These are phyloP conservation scores for Geotrichum siamense DNA, from an alignment of 1,139 yeast species.

Conservation along the genomic window DNA sequence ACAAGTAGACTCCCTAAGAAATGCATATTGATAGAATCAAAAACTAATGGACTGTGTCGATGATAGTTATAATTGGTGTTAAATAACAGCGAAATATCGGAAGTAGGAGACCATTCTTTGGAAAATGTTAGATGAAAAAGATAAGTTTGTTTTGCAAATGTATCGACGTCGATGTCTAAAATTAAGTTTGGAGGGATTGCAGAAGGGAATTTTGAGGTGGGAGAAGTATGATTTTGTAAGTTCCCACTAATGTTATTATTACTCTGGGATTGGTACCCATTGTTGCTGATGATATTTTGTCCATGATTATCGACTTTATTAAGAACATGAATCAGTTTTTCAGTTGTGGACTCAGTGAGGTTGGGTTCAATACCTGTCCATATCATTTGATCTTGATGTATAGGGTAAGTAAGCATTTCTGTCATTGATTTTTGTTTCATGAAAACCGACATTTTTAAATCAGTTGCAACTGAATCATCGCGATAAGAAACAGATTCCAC, in stretches of 20 bases:
- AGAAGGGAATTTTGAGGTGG: constrained; percentile 17
- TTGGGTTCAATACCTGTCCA: constrained; percentile 27
- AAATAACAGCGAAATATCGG: constrained; percentile 52
- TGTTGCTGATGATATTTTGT: constrained; percentile 22
- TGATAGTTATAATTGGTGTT: constrained; percentile 39
- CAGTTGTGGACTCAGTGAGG: constrained; percentile 24
- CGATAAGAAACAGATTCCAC: constrained; percentile 42
- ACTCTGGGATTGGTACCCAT: too few relatives aligned
- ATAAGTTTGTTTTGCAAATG: constrained; percentile 35
- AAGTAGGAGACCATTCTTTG: constrained; percentile 65
- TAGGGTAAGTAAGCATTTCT: constrained; percentile 29
- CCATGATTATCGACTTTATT: constrained; percentile 23
- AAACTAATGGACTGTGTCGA: constrained; percentile 53
- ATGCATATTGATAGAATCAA: constrained; percentile 68
- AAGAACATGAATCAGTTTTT: constrained; percentile 24
- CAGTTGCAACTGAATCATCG: constrained; percentile 42
- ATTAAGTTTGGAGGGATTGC: constrained; percentile 33
- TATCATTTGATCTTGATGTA: constrained; percentile 24
- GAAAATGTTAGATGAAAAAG: constrained; percentile 35
- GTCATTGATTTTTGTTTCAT: constrained; percentile 40
- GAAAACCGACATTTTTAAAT: constrained; percentile 39
- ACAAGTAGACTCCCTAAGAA: constrained; percentile 65
- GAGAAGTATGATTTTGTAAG: constrained; percentile 6
- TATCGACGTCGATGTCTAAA: constrained; percentile 28
- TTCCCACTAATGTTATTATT: constrained; percentile 10